Percentiles rank a stretch among this genome's conserved stretches.
Evolutionary conservation across 164 flowering plant species (phyloP).

Genomic region (Chimonanthus praecox): DNA sequence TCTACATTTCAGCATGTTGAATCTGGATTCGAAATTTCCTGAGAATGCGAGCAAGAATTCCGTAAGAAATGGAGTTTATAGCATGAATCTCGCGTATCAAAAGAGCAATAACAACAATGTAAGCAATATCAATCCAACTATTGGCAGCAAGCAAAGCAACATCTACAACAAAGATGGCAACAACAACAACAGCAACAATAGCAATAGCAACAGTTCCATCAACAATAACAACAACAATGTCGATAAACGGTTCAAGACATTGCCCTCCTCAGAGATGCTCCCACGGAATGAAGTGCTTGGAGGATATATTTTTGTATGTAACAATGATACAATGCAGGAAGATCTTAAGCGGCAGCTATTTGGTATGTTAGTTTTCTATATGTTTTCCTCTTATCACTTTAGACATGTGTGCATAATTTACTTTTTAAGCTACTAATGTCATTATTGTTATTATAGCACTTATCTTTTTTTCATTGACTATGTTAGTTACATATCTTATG

Average conservation of each 20-base stretch:
- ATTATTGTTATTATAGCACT: background rate
- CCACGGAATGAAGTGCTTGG: slow-evolving; percentile 92
- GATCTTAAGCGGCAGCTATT: slow-evolving; percentile 87
- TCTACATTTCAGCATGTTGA: slow-evolving; percentile 62
- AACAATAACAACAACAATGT: slow-evolving; percentile 23
- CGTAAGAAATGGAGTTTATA: slow-evolving; percentile 31
- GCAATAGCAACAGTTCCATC: background rate
- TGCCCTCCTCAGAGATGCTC: slow-evolving; percentile 88
- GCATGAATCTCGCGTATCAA: slow-evolving; percentile 38
- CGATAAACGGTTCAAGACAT: slow-evolving; percentile 93
- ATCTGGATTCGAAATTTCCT: slow-evolving; percentile 49
- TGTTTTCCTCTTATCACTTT: no score
- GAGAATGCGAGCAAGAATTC: slow-evolving; percentile 38
- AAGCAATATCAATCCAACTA: slow-evolving; percentile 33
- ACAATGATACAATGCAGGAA: slow-evolving; percentile 96
- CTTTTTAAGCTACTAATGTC: background rate
- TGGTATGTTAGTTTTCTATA: slow-evolving; percentile 43
- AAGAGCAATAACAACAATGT: slow-evolving; percentile 25
- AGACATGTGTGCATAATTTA: background rate
- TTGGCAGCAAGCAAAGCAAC: slow-evolving; percentile 39
- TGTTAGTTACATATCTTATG: no score
- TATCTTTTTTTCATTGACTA: background rate
- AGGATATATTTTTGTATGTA: slow-evolving; percentile 99
- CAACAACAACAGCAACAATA: slow-evolving; percentile 16
- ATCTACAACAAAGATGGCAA: slow-evolving; percentile 21